These are phyloP conservation scores for Parafenestella ontariensis DNA, from an alignment of 2,329 filamentous ascomycete genomes.

Conservation along the genomic window DNA sequence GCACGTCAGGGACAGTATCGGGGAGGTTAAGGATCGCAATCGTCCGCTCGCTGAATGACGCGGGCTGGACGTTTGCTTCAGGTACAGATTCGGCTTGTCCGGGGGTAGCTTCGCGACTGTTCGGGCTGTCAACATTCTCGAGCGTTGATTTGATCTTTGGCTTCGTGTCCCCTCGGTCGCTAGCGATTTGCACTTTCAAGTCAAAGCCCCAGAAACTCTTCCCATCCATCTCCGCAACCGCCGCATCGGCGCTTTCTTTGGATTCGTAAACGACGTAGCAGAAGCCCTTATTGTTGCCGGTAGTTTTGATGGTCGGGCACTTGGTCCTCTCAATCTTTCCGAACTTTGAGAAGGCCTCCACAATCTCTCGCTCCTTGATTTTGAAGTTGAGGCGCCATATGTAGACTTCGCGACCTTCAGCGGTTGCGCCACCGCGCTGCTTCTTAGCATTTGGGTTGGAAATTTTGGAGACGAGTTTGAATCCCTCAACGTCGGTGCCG, in stretches of 20 bases:
- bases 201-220: constrained; percentile 72
- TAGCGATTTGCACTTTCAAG: constrained; percentile 65
- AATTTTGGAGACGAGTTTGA: constrained; percentile 77
- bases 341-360: constrained; percentile 74
- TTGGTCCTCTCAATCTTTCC: constrained; percentile 77
- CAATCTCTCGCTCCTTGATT: constrained; percentile 74
- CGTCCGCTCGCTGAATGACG: constrained; percentile 64
- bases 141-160: constrained; percentile 55
- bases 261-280: constrained; percentile 80
- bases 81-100: constrained; percentile 34
- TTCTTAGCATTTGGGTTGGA: constrained; percentile 84
- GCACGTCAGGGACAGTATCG: constrained; percentile 89
- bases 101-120: constrained; percentile 47
- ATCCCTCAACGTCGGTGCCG: constrained; percentile 70
- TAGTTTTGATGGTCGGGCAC: constrained; percentile 68
- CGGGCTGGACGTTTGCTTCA: constrained; percentile 20
- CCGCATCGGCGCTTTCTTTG: constrained; percentile 70
- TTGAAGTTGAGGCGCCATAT: constrained; percentile 86
- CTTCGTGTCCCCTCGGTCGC: constrained; percentile 53
- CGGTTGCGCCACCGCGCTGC: constrained; percentile 76
- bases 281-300: constrained; percentile 75
- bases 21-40: constrained; percentile 85
- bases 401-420: constrained; percentile 88
- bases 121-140: constrained; percentile 52
- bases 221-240: constrained; percentile 70